Base-by-base conservation (phyloP, 345 rosid species). In the Salix purpurea region DNA sequence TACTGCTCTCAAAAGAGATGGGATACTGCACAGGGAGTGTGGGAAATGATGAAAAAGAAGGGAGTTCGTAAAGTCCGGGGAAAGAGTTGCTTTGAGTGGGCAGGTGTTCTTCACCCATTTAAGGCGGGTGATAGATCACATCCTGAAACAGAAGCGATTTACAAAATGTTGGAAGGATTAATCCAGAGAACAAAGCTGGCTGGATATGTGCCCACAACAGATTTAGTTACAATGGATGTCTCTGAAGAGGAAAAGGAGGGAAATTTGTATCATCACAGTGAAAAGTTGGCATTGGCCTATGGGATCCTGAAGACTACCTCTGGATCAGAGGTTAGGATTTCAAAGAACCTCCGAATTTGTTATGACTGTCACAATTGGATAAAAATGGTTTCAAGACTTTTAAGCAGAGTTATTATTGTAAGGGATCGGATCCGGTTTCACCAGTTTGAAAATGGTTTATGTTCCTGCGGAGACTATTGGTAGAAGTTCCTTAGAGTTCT, bases 341-440 rank as follows among this genome's bases (percentile, higher is more conserved):
- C 90, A 60, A 94, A 92, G 85, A 94, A 92, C 81, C 89, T 92
- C 48, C 73, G 97, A 61, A 87, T 94, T 70, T 94, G 97, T 72
- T 73, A 82, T 77, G 97, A 94, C 83, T 92, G 98, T 73, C 96
- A 94, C 76, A 79, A 52, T 77, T 92, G 92, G 97, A 85, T 91
- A 67, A 94, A 90, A 78, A 56, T 85, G 71, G 89, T 91, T 62
- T 90, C 97, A 0, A 86, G 79, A 81, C 52, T 90, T 48, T 80
- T 91, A 67, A 83, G 76, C 77, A 86, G 97, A 80, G 92, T 87
- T 39, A 83, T 92, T 74, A 73, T 90, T 8, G 86, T 91, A 13
- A 88, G 97, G 84, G 98, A 94, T 79, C 86, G 94, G 50, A 84
- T 87, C 72, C 88, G 95, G 65, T 94, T 94, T 86, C 98, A 92